These are phyloP conservation scores for Phyllosticta ampelicida DNA, from an alignment of 2,329 filamentous ascomycete genomes.

Conservation along the genomic window DNA sequence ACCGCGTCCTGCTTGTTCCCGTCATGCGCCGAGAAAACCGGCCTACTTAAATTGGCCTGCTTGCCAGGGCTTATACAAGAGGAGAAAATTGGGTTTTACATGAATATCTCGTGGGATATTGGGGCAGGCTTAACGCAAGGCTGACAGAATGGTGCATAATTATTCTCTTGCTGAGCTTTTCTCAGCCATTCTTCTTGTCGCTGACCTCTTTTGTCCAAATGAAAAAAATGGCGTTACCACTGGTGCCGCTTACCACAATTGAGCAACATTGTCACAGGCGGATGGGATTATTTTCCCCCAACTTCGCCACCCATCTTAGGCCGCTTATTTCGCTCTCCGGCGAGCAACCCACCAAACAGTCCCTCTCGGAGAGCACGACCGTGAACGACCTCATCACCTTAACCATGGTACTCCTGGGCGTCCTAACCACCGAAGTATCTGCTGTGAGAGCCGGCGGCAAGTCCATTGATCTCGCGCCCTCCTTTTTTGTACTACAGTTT, in stretches of 20 bases:
- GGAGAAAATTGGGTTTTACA: no score
- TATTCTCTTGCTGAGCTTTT: no score
- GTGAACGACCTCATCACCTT: constrained; percentile 24
- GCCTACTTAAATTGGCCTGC: no score
- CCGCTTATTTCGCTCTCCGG: constrained; percentile 16
- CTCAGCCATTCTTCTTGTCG: not conserved
- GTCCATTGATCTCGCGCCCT: not conserved
- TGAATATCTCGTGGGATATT: no score
- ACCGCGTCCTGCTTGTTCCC: no score
- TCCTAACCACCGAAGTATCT: constrained; percentile 29
- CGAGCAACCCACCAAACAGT: constrained; percentile 22
- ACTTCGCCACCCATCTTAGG: constrained; percentile 25
- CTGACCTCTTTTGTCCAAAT: not conserved
- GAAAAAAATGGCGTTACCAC: not conserved
- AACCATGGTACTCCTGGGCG: constrained; percentile 29
- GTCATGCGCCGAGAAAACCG: no score
- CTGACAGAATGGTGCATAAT: no score
- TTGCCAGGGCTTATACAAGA: no score
- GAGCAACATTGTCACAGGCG: not conserved
- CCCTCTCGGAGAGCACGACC: constrained; percentile 18
- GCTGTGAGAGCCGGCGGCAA: constrained; percentile 22
- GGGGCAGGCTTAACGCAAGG: no score
- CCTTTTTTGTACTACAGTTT: not conserved
- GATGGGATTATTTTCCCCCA: constrained; percentile 29
- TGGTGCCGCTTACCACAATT: not conserved